phyloP scores from a whole-genome alignment of 495 filamentous ascomycete genomes.

The Aspergillus diversus region DNA sequence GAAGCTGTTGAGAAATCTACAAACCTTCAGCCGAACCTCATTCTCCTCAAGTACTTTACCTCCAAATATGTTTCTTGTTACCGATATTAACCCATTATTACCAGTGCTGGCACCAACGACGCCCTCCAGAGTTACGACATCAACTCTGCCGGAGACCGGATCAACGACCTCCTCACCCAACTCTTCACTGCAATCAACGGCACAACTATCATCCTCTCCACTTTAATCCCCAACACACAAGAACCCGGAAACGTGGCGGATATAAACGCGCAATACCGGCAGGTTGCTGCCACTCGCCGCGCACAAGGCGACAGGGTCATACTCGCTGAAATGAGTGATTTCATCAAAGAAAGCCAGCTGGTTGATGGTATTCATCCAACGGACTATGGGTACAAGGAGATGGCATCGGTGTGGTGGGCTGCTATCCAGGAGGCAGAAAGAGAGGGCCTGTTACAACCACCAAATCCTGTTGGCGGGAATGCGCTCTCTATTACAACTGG shows the following conservation, averaged over 20 bases:
- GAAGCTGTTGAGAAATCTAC: conserved; percentile 35
- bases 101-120: conserved; percentile 54
- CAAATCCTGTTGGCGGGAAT: conserved; percentile 8
- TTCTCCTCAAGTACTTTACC: conserved; percentile 44
- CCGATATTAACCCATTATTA: background rate
- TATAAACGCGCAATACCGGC: conserved; percentile 45
- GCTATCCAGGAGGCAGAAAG: conserved; percentile 39
- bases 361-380: conserved; percentile 54
- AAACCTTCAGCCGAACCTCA: conserved; percentile 48
- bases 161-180: conserved; percentile 38
- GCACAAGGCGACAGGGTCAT: conserved; percentile 37
- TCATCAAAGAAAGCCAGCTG: conserved; percentile 38
- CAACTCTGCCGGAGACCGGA: conserved; percentile 31
- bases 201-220: conserved; percentile 53
- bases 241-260: conserved; percentile 20
- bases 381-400: conserved; percentile 53
- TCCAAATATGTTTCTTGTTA: background rate
- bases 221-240: conserved; percentile 44
- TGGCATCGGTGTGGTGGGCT: conserved; percentile 56
- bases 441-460: conserved; percentile 25
- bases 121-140: conserved; percentile 40
- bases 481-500: too few relatives aligned
- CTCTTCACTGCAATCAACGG: conserved; percentile 42
- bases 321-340: conserved; percentile 53
- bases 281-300: conserved; percentile 36